phyloP scores from a whole-genome alignment of 2,329 filamentous ascomycete genomes.

The Neofusicoccum umdonicola region DNA sequence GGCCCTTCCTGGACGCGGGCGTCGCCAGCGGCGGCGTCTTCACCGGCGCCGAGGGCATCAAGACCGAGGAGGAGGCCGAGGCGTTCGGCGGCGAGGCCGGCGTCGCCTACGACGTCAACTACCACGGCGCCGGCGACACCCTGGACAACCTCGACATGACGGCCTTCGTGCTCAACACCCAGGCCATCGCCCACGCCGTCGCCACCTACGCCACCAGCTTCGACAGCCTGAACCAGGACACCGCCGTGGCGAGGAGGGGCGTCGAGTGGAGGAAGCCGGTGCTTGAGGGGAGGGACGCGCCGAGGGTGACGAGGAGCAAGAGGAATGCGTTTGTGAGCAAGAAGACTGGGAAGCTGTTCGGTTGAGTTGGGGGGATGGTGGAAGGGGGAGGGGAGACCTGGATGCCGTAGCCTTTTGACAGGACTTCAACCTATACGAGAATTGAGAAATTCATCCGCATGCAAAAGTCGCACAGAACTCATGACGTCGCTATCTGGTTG shows the following conservation, averaged over 20 bases:
- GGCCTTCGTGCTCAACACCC: constrained; percentile 55
- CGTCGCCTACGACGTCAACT: constrained; percentile 56
- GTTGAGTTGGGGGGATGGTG: neutral
- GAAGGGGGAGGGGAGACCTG: neutral
- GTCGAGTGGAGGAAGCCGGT: constrained; percentile 3
- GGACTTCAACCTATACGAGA: no score
- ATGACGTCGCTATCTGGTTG: no score
- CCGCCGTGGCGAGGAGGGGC: constrained; percentile 29
- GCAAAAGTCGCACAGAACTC: no score
- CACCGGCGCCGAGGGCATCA: constrained; percentile 74
- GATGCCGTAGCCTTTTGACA: no score
- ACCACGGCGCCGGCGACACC: constrained; percentile 55
- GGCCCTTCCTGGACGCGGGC: constrained; percentile 69
- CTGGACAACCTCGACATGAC: constrained; percentile 53
- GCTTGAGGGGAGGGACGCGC: neutral
- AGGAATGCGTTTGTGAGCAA: neutral
- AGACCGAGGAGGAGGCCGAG: constrained; percentile 63
- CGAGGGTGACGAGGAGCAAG: neutral
- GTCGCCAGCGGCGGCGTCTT: constrained; percentile 75
- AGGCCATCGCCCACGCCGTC: constrained; percentile 57
- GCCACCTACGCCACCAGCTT: constrained; percentile 35
- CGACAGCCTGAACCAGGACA: constrained; percentile 30
- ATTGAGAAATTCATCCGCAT: no score
- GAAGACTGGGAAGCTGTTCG: neutral
- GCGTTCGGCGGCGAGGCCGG: constrained; percentile 71